These are phyloP conservation scores for Mycena belliarum DNA, from an alignment of 768 basidiomycete genomes.

Conservation along the genomic window DNA sequence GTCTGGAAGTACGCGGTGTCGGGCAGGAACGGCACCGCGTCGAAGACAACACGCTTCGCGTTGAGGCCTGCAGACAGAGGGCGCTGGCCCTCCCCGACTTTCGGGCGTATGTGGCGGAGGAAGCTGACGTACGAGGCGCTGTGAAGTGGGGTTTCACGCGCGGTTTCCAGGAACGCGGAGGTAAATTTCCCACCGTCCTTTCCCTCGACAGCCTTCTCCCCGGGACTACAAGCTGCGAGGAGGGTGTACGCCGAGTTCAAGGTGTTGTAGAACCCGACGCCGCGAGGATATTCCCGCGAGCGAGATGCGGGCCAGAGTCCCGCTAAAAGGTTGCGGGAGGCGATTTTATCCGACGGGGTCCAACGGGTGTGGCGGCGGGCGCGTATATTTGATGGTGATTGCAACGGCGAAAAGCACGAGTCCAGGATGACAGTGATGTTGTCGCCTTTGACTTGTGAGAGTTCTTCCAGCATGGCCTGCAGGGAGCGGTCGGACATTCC, in stretches of 20 bases:
- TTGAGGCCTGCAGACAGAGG: conserved; percentile 52
- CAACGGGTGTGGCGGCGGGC: conserved; percentile 55
- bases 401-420: conserved; percentile 56
- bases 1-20: conserved; percentile 51
- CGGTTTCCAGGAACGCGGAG: conserved; percentile 49
- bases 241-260: conserved; percentile 47
- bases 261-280: conserved; percentile 47
- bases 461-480: conserved; percentile 58
- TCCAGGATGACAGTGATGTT: conserved; percentile 72
- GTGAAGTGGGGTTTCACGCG: conserved; percentile 50
- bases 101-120: conserved; percentile 41
- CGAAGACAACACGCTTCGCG: conserved; percentile 53
- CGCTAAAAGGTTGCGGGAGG: conserved; percentile 52
- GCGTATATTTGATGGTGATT: conserved; percentile 38
- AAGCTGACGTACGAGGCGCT: conserved; percentile 51
- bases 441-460: conserved; percentile 59
- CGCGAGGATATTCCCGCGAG: conserved; percentile 35
- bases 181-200: conserved; percentile 69
- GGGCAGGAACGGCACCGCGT: conserved; percentile 54
- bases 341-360: conserved; percentile 59
- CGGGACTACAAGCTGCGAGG: conserved; percentile 57
- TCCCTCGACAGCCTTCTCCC: conserved; percentile 57
- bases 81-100: conserved; percentile 44
- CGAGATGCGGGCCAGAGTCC: conserved; percentile 57
- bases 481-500: conserved; percentile 73